phyloP scores from a whole-genome alignment of 106 monocot species.

The Acorus calamus region DNA sequence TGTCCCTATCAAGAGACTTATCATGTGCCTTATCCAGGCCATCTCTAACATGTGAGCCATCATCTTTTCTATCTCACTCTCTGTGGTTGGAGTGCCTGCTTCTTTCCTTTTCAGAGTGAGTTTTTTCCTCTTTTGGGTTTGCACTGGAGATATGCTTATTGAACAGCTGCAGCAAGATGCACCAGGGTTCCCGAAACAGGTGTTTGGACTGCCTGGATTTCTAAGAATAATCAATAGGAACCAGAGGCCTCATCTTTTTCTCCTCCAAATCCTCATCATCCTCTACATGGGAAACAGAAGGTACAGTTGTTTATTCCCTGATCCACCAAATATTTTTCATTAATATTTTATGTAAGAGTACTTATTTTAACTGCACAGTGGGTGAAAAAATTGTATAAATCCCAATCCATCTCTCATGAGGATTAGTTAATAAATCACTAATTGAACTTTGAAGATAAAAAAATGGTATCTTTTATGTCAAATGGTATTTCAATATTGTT shows the following conservation, averaged over 20 bases:
- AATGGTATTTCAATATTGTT: too few relatives aligned
- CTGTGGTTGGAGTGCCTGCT: conserved; percentile 16
- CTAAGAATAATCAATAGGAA: conserved; percentile 96
- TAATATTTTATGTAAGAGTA: conserved; percentile 1
- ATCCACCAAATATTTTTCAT: conserved; percentile 8
- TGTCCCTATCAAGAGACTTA: conserved; percentile 37
- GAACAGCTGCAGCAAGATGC: conserved; percentile 70
- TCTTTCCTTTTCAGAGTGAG: conserved; percentile 50
- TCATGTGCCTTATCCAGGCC: conserved; percentile 55
- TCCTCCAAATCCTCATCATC: conserved; percentile 84
- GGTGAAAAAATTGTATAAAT: too few relatives aligned
- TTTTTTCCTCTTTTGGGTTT: conserved; percentile 62
- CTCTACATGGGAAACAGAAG: conserved; percentile 77
- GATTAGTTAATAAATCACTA: too few relatives aligned
- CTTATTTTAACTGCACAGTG: too few relatives aligned
- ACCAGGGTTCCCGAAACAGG: conserved; percentile 27
- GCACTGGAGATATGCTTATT: conserved; percentile 65
- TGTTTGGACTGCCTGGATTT: conserved; percentile 61
- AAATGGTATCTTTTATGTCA: too few relatives aligned
- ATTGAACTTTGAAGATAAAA: too few relatives aligned
- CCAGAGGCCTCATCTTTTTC: conserved; percentile 90
- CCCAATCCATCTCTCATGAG: too few relatives aligned
- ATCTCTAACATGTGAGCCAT: conserved; percentile 22
- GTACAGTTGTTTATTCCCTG: conserved; percentile 70
- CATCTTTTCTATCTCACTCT: conserved; percentile 41